Conservation (phyloP, 2,329 filamentous ascomycete species). For the Pseudogymnoascus sp. region DNA sequence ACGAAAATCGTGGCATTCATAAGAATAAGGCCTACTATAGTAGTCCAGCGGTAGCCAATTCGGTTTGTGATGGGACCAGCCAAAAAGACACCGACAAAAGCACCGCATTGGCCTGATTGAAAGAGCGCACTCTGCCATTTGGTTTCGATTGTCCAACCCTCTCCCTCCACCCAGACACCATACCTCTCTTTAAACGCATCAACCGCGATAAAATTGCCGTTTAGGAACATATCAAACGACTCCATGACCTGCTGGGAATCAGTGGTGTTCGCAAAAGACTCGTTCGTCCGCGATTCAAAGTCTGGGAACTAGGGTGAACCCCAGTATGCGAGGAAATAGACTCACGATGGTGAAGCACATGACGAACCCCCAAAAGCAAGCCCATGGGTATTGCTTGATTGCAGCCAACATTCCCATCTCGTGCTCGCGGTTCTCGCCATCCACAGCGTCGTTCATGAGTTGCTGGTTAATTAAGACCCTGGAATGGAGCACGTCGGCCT, state of each 20-base stretch:
- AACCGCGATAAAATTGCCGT: conserved; percentile 47
- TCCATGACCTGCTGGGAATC: conserved; percentile 46
- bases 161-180: conserved; percentile 30
- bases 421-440: conserved; percentile 48
- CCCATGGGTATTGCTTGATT: conserved; percentile 43
- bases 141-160: conserved; percentile 35
- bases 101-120: conserved; percentile 47
- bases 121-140: conserved; percentile 52
- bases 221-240: conserved; percentile 52
- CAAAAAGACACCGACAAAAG: conserved; percentile 48
- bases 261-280: neutral
- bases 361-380: conserved; percentile 46
- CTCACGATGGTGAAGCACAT: conserved; percentile 50
- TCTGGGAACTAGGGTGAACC: conserved; percentile 12
- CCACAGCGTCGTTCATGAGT: conserved; percentile 16
- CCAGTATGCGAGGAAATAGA: neutral
- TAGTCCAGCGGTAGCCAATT: conserved; percentile 51
- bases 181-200: conserved; percentile 36
- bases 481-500: neutral
- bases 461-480: conserved; percentile 7
- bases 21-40: conserved; percentile 42
- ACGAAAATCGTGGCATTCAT: conserved; percentile 52
- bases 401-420: conserved; percentile 41
- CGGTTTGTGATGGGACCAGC: conserved; percentile 49
- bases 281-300: conserved; percentile 5